These are phyloP conservation scores for Helicocarpus griseus DNA, from an alignment of 2,329 filamentous ascomycete species.

Conservation along the genomic window DNA sequence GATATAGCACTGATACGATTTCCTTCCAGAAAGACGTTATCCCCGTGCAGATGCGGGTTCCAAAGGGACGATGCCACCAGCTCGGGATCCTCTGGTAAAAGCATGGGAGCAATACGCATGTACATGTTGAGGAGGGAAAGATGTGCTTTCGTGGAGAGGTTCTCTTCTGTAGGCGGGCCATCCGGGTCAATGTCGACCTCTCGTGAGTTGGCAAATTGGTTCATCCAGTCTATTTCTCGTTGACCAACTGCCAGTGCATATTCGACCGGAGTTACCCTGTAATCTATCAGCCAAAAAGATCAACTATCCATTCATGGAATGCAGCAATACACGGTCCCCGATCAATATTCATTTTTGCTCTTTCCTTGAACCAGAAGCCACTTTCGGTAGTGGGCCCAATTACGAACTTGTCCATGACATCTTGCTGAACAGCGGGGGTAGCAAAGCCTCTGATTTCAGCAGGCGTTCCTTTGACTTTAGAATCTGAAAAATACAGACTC, in stretches of 20 bases:
- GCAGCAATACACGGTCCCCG: constrained; percentile 14
- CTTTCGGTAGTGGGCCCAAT: constrained; percentile 11
- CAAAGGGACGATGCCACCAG: constrained; percentile 23
- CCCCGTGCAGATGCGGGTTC: constrained; percentile 31
- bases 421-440: neutral
- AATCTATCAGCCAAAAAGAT: neutral
- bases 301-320: neutral
- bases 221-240: constrained; percentile 21
- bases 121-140: constrained; percentile 22
- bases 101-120: constrained; percentile 19
- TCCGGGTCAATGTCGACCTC: constrained; percentile 17
- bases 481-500: neutral
- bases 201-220: constrained; percentile 18
- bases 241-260: neutral
- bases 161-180: constrained; percentile 19
- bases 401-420: neutral
- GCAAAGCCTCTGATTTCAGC: constrained; percentile 7
- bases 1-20: constrained; percentile 13
- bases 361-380: constrained; percentile 14
- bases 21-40: constrained; percentile 28
- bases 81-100: constrained; percentile 18
- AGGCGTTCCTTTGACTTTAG: constrained; percentile 9
- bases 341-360: constrained; percentile 13
- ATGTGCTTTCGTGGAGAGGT: constrained; percentile 18
- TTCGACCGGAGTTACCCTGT: neutral